Evolutionary conservation across 2,329 filamentous ascomycete genomes (phyloP), one percentile per base, ranked within the genome.

Genomic region (Fusarium illudens): DNA sequence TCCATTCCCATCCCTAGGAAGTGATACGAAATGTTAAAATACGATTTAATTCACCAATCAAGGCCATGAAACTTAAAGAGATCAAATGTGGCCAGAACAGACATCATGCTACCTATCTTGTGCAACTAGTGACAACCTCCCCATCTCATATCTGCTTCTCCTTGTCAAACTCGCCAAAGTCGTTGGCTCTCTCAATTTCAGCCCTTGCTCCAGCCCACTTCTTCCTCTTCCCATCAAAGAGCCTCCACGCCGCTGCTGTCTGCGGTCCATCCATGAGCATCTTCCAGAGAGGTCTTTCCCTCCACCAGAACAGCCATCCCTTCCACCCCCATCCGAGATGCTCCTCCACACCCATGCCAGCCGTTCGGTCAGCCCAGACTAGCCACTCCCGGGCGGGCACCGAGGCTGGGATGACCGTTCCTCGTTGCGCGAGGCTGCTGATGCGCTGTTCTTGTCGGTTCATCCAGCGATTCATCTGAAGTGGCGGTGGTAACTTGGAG

Each of bases 241-340:
- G 19, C 27, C 48, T 50, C 48, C 48, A 50, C 0, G 64, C 49
- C 2, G 67, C 66, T 15, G 68, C 50, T 1, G 70, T 70, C 11
- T 64, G 59, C n/a, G 67, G 67, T 1, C 71, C 71, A 34, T 73
- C 67, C 68, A 73, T 72, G 44, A 80, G 68, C 60, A 81, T 64
- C n/a, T 71, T 72, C 65, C 79, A 81, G 37, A 82, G 70, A 52
- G 67, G 68, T 13, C 75, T 75, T 49, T 83, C 78, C 25, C 64
- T 68, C 68, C 76, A 73, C 79, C 80, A 82, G 56, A 82, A 80
- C 60, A 68, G 56, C 80, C 80, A 81, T 0, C 76, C 78, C 49
- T 72, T 74, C 75, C 74, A 76, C 2, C 77, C 78, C 75, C 78
- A 82, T 7, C 79, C 79, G 34, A 83, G 65, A 27, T 79, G 73